Evolutionary conservation across 805 yeast species (phyloP).

Genomic region (Millerago galiae): DNA sequence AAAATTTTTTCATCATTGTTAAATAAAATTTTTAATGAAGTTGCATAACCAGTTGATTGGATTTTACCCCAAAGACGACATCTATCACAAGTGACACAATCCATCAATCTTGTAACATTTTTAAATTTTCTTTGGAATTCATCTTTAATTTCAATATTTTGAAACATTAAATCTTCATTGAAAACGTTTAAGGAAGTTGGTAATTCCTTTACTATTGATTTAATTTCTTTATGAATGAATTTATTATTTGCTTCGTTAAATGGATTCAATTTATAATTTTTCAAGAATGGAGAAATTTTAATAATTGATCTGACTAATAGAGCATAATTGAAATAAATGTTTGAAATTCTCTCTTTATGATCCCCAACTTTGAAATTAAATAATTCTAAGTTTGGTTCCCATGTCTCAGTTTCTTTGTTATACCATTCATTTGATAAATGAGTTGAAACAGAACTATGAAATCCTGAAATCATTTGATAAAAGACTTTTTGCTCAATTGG

Average conservation of each 20-base stretch:
- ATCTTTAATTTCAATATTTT: slow-evolving; percentile 58
- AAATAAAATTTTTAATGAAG: slow-evolving; percentile 84
- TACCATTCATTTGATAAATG: slow-evolving; percentile 83
- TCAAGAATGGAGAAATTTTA: slow-evolving; percentile 51
- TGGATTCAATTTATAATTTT: slow-evolving; percentile 43
- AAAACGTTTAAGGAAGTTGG: slow-evolving; percentile 31
- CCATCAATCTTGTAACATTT: slow-evolving; percentile 91
- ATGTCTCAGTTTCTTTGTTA: slow-evolving; percentile 63
- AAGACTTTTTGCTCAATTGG: slow-evolving; percentile 80
- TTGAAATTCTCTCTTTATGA: slow-evolving; percentile 79
- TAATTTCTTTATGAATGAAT: slow-evolving; percentile 38
- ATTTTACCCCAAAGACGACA: slow-evolving; percentile 98
- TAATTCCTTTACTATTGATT: slow-evolving; percentile 18
- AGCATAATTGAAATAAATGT: slow-evolving; percentile 89
- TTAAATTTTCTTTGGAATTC: slow-evolving; percentile 83
- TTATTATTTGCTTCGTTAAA: slow-evolving; percentile 34
- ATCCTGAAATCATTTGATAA: slow-evolving; percentile 80
- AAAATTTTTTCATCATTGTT: slow-evolving; percentile 50
- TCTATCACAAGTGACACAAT: slow-evolving; percentile 97
- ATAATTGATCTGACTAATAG: slow-evolving; percentile 75
- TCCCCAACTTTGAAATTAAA: slow-evolving; percentile 89
- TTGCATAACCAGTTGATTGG: slow-evolving; percentile 96
- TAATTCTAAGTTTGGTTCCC: slow-evolving; percentile 76
- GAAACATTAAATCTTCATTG: slow-evolving; percentile 44
- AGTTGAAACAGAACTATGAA: slow-evolving; percentile 93